Base-by-base conservation (phyloP, 129 eudicot species). In the Flaveria robusta region DNA sequence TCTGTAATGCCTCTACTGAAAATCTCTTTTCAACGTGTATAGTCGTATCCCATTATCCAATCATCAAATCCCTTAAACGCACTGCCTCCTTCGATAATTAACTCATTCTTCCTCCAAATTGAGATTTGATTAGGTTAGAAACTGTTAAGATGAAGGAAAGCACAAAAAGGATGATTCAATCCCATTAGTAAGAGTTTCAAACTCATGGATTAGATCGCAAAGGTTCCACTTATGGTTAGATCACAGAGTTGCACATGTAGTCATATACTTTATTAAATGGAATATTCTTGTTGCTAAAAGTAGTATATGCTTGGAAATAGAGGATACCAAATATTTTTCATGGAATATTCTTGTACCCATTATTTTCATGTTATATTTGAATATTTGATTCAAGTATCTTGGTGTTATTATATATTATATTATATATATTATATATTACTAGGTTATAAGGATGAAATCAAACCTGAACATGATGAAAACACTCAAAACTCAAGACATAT, bases 201-300 rank as follows among this genome's bases (percentile, higher is more conserved):
- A 58, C 39, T 24, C 39, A 23, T 4, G 66, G 7, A 11, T 59
- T 24, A 16, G 66, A 59, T 59, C 37, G 13, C 39, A n/a, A n/a
- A n/a, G n/a, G n/a, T n/a, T n/a, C n/a, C n/a, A n/a, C n/a, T n/a
- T n/a, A n/a, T n/a, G n/a, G n/a, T 59, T 24, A 16, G 66, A 59
- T 59, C 37, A 5, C 39, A 59, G 26, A 59, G 66, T 59, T 59
- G 66, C 66, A 59, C 10, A 59, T 59, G 18, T 59, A 59, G 37
- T 59, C 37, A 59, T 59, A 59, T 59, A 59, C 66, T 59, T n/a
- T 59, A 24, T 24, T 18, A 59, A 59, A 59, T 59, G 66, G 66
- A 59, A 59, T 59, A 59, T 59, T 59, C 39, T 59, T 4, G 66
- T 23, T 4, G 9, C 66, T 56, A 59, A 59, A 24, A 24, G 37